Percentiles rank a stretch among this genome's conserved stretches.
phyloP scores from a whole-genome alignment of 2,329 filamentous ascomycete species.

The Lasiodiplodia sp. region DNA sequence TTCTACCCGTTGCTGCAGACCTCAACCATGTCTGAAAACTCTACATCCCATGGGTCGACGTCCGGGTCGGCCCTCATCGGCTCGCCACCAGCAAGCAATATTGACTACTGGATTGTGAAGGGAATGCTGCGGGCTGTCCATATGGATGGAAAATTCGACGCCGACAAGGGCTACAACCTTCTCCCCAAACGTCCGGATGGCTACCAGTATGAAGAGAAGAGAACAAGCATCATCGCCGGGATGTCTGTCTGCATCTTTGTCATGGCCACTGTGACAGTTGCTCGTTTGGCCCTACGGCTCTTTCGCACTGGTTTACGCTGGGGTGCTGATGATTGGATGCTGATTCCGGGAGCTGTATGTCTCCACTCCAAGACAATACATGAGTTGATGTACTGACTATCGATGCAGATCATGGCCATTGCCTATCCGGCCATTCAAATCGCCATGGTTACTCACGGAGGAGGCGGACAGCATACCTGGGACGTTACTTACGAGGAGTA shows the following conservation, averaged over 20 bases:
- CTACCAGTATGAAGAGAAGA: constrained; percentile 38
- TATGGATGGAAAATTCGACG: constrained; percentile 32
- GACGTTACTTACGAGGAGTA: constrained; percentile 46
- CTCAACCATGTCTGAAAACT: constrained; percentile 5
- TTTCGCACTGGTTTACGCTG: constrained; percentile 39
- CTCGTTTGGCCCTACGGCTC: constrained; percentile 39
- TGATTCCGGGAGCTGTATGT: constrained; percentile 44
- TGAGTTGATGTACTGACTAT: neutral
- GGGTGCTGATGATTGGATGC: constrained; percentile 46
- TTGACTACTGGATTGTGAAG: constrained; percentile 41
- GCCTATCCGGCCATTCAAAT: constrained; percentile 41
- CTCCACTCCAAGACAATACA: neutral
- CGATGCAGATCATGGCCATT: constrained; percentile 35
- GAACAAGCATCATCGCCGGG: constrained; percentile 39
- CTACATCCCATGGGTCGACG: neutral
- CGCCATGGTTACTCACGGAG: constrained; percentile 37
- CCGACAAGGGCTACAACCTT: constrained; percentile 31
- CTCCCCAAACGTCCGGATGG: constrained; percentile 23
- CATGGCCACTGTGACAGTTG: constrained; percentile 40
- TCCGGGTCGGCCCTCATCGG: constrained; percentile 32
- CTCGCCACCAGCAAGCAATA: constrained; percentile 37
- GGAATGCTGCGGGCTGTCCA: constrained; percentile 37
- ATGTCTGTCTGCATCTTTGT: constrained; percentile 40
- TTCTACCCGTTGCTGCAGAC: constrained; percentile 5
- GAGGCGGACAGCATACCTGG: constrained; percentile 40